These are phyloP conservation scores for Keithomyces neogunnii DNA, from an alignment of 2,329 filamentous ascomycete species.

Conservation along the genomic window DNA sequence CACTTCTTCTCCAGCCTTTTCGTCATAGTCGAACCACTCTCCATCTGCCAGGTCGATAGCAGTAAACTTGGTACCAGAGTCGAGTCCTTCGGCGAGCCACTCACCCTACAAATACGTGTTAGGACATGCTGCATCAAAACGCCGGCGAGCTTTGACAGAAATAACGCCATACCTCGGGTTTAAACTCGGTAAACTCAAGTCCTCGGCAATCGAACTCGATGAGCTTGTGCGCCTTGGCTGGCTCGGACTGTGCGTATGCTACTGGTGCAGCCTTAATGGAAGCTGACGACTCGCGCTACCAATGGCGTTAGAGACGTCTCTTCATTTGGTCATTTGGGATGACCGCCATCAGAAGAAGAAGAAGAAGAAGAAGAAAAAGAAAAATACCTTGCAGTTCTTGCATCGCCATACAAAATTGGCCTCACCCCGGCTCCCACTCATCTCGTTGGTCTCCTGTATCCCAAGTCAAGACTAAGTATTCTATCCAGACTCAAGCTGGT, in stretches of 20 bases:
- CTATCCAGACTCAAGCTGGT: constrained; percentile 1
- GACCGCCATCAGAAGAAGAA: no score
- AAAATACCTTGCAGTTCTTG: constrained; percentile 84
- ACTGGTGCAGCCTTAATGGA: constrained; percentile 68
- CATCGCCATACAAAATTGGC: constrained; percentile 99
- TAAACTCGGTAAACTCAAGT: constrained; percentile 85
- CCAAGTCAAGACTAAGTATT: constrained; percentile 6
- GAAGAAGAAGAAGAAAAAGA: no score
- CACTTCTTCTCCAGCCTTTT: constrained; percentile 86
- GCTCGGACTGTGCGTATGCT: constrained; percentile 62
- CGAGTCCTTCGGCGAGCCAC: constrained; percentile 75
- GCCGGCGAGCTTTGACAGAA: background rate
- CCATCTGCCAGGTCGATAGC: constrained; percentile 77
- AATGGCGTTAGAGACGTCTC: background rate
- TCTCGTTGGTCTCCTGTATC: constrained; percentile 72
- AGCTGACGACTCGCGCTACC: constrained; percentile 74
- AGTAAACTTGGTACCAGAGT: constrained; percentile 74
- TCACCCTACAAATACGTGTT: constrained; percentile 53
- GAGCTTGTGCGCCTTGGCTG: constrained; percentile 68
- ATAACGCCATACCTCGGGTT: constrained; percentile 60
- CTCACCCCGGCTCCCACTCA: constrained; percentile 88
- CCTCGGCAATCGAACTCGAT: constrained; percentile 91
- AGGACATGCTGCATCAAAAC: background rate
- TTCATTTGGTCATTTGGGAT: background rate
- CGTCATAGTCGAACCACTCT: constrained; percentile 98